phyloP scores from a whole-genome alignment of 2,329 filamentous ascomycete genomes.

The Talaromyces amestolkiae region DNA sequence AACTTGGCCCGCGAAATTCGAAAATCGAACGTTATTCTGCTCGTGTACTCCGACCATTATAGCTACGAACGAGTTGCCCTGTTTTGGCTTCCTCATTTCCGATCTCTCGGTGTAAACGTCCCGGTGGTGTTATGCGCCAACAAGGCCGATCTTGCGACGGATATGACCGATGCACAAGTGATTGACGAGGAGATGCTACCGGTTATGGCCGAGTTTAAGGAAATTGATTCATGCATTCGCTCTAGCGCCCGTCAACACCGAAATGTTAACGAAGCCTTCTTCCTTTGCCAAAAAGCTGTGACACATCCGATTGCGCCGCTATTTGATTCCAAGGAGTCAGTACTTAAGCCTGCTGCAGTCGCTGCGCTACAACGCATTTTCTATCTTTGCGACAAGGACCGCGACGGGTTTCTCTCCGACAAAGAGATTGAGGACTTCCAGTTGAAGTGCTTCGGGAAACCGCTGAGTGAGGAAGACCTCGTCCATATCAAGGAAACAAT shows the following conservation, averaged over 20 bases:
- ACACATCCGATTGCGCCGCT: conserved; percentile 94
- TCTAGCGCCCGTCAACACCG: conserved; percentile 88
- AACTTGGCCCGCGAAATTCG: conserved; percentile 90
- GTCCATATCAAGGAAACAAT: conserved; percentile 89
- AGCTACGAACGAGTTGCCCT: conserved; percentile 96
- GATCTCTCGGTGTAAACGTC: conserved; percentile 96
- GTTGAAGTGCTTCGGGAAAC: conserved; percentile 85
- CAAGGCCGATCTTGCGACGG: conserved; percentile 83
- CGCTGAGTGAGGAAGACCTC: conserved; percentile 75
- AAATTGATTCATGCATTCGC: conserved; percentile 96
- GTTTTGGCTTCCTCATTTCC: conserved; percentile 98
- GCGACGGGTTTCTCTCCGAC: conserved; percentile 88
- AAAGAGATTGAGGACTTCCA: conserved; percentile 90
- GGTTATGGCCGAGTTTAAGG: conserved; percentile 97
- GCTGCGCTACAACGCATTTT: conserved; percentile 87
- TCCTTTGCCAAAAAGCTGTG: conserved; percentile 96
- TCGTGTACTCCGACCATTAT: conserved; percentile 98
- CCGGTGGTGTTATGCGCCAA: conserved; percentile 96
- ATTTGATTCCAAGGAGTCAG: conserved; percentile 90
- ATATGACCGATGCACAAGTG: conserved; percentile 75
- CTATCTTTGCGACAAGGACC: conserved; percentile 93
- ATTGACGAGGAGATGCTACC: conserved; percentile 97
- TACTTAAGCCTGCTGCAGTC: conserved; percentile 83
- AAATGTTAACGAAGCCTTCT: conserved; percentile 96
- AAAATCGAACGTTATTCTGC: conserved; percentile 92